phyloP scores from a whole-genome alignment of 2,329 filamentous ascomycete species.

The Fusarium penzigii region DNA sequence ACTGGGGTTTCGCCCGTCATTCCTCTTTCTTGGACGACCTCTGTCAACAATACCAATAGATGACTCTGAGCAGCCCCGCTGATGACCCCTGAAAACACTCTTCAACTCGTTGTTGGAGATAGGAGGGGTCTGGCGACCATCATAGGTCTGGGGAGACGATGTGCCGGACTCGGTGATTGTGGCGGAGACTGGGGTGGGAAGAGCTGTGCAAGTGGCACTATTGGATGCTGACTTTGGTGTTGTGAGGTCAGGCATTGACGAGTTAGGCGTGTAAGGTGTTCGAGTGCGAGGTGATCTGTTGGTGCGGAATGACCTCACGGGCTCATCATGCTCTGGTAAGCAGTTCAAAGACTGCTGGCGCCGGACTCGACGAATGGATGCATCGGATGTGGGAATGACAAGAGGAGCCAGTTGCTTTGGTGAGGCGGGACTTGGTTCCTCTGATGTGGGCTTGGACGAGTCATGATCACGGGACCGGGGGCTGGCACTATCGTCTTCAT shows the following conservation, averaged over 20 bases:
- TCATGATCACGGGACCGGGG: slow-evolving; percentile 24
- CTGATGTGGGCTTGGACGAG: slow-evolving; percentile 13
- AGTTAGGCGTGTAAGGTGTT: slow-evolving; percentile 39
- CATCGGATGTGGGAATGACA: slow-evolving; percentile 49
- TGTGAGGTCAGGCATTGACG: slow-evolving; percentile 40
- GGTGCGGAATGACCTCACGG: slow-evolving; percentile 41
- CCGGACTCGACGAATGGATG: slow-evolving; percentile 23
- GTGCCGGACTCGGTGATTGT: slow-evolving; percentile 42
- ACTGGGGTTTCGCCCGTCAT: slow-evolving; percentile 43
- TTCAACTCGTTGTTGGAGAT: slow-evolving; percentile 14
- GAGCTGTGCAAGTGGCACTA: slow-evolving; percentile 37
- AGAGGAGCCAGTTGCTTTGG: slow-evolving; percentile 57
- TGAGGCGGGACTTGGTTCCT: slow-evolving; percentile 39
- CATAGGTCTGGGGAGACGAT: slow-evolving; percentile 48
- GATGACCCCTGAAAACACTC: slow-evolving; percentile 38
- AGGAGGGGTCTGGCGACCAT: slow-evolving; percentile 35
- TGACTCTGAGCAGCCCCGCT: slow-evolving; percentile 57
- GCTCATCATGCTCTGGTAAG: slow-evolving; percentile 49
- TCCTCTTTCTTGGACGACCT: slow-evolving; percentile 59
- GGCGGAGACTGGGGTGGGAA: slow-evolving; percentile 54
- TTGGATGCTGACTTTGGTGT: slow-evolving; percentile 47
- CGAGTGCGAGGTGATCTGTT: slow-evolving; percentile 51
- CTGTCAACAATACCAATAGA: slow-evolving; percentile 62
- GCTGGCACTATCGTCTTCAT: slow-evolving; percentile 24
- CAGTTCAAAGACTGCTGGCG: slow-evolving; percentile 45